Evolutionary conservation across 129 eudicot genomes (phyloP), one percentile per base, ranked within the genome.

Genomic region (Ambrosia artemisiifolia): DNA sequence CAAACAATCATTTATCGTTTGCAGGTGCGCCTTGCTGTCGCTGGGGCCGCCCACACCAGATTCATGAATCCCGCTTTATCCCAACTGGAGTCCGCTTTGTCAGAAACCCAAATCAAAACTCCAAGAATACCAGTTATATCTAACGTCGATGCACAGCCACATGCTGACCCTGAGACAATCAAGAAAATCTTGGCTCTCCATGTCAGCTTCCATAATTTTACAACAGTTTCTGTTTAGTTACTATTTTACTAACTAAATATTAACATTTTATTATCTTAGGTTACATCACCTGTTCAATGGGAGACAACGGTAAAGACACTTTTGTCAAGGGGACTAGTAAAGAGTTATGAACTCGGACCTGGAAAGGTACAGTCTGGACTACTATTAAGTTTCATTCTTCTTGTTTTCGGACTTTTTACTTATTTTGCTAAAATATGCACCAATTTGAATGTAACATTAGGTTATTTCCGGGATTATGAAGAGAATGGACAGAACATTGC

Each of bases 221-320:
- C 1, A 57, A 12, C 1, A 59, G 8, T 38, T 5, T 30, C 28
- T 30, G 18, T 59, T 59, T 59, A 24, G 8, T 55, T 6, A 38
- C 8, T 8, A 38, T 38, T 38, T 38, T 38, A 38, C 43, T 8
- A 1, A 24, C 28, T 24, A 24, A 24, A 24, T 24, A 24, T 24
- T 24, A 38, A 38, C 43, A 38, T 5, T 38, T 71, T 77, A 71
- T 50, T 34, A 67, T 65, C 61, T 1, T 69, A 93, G 98, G 95
- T 89, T 77, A 93, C 98, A 44, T 93, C 98, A 59, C 98, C 98
- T 0, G 98, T 93, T 76, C 96, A 89, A 44, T 93, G 98, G 98
- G 98, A 93, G 82, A 84, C 92, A 28, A 89, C 96, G 0, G 87
- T 93, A 70, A 93, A 85, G 87, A 83, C 95, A 36, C 83, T 93